Evolutionary conservation across 306 rosid species (phyloP), one percentile per base, ranked within the genome.

Genomic region (Lithocarpus polystachyus): DNA sequence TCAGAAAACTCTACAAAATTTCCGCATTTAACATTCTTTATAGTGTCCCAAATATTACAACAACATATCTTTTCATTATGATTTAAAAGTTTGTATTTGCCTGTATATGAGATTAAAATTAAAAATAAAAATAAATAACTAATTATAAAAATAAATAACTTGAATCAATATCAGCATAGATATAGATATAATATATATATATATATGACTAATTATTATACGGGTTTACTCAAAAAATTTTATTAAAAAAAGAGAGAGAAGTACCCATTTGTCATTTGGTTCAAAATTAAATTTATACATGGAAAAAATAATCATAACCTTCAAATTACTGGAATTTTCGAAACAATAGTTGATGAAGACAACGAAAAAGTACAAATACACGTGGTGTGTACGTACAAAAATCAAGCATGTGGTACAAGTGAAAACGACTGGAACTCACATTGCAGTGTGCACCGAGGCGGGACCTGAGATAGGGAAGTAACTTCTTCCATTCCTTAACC

Each of bases 401-500:
- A 20, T 37, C 3, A n/a, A 69, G n/a, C 55, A 19, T 14, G 18
- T 11, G 0, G 10, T 19, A 28, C 1, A 53, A 0, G 20, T 29
- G 10, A 43, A 18, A 19, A 45, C 24, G 40, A 24, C 28, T 26
- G 13, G 7, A 72, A 65, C 92, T 83, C 84, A 95, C 98, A 81
- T 93, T 91, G 80, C 84, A 93, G 51, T 93, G 91, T 77, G 82
- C 80, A 79, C 86, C 87, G 70, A 95, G 92, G 77, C 99, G 97
- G 81, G 94, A 91, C 80, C 86, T 84, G 52, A 95, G 83, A 86
- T 86, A 89, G 0, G 99, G 99, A 83, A 95, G 88, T 76, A 95
- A 82, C 87, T 89, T 92, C 87, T 92, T 91, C 99, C 99, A 95
- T 81, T 95, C 93, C 75, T 85, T 88, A 54, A 88, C 90, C 1